Evolutionary conservation across 108 stramenopile genomes (phyloP), one percentile per base, ranked within the genome.

Genomic region (Skeletonema menzelii): DNA sequence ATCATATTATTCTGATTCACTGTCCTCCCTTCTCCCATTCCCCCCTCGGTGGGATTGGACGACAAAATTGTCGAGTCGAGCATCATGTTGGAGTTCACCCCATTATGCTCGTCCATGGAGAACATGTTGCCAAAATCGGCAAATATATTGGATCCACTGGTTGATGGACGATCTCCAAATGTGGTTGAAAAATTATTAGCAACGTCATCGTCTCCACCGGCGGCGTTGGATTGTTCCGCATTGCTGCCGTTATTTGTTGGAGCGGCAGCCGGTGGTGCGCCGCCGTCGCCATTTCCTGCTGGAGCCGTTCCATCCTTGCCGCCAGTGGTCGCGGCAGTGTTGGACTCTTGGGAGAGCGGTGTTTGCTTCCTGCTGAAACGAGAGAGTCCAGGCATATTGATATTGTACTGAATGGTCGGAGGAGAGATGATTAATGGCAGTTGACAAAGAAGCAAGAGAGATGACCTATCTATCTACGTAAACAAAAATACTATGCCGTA

Each of bases 251-350:
- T 17, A 17, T 8, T 15, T n/a, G 22, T 53, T 53, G 49, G 49
- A 20, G 2, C 35, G 49, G 49, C 1, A 10, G 49, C 17, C 15
- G 22, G 49, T 24, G 19, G 22, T 53, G 49, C 49, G 8, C 49
- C 49, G 49, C 49, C 49, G 49, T 53, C 49, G 49, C 49, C 49
- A 22, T 53, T 53, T 22, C 8, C 49, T 53, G 49, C 49, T 22
- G 49, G 49, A 53, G 49, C 2, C 1, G 49, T 20, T 42, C 40
- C 40, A 53, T 20, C 49, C 49, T 22, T 22, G 49, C 8, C 49
- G 0, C 49, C 49, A 10, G 49, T 10, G 19, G 49, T 24, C 2
- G 49, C 22, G 49, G 15, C 40, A 42, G 14, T 15, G 40, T 42
- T 42, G 40, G 40, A n/a, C 40, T 42, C 40, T 42, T 42, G 40